A percentile compares a stretch with the other conserved stretches of the same genome.
Evolutionary conservation across 495 filamentous ascomycete species (phyloP).

Genomic region (Annulohypoxylon nitens): DNA sequence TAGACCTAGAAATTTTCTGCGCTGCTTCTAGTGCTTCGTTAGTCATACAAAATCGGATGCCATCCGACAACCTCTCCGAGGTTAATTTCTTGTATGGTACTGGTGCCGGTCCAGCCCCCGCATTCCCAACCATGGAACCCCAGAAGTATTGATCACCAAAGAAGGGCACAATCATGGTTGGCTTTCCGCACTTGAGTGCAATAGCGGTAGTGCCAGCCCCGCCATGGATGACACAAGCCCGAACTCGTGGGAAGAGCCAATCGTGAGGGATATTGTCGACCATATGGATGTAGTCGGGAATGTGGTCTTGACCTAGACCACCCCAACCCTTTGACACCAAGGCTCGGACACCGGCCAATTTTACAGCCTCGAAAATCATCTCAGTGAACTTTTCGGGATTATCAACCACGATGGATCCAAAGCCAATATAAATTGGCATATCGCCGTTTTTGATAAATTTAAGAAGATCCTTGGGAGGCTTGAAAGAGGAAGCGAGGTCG

Average conservation of each 20-base stretch:
- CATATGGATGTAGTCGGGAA: conserved; percentile 71
- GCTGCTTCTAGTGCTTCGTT: conserved; percentile 69
- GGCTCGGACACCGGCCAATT: conserved; percentile 69
- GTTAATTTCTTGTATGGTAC: conserved; percentile 80
- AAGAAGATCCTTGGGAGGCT: conserved; percentile 66
- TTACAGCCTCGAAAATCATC: conserved; percentile 73
- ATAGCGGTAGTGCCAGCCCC: conserved; percentile 77
- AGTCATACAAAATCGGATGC: conserved; percentile 74
- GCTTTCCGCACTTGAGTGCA: conserved; percentile 71
- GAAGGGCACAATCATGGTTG: conserved; percentile 77
- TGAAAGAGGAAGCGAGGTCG: conserved; percentile 70
- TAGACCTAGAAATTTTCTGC: conserved; percentile 69
- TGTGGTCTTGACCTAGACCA: conserved; percentile 67
- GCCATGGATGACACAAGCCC: conserved; percentile 73
- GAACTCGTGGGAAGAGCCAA: conserved; percentile 74
- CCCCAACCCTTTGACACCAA: conserved; percentile 77
- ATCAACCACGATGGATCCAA: conserved; percentile 77
- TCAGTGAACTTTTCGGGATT: conserved; percentile 72
- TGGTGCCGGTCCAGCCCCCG: conserved; percentile 75
- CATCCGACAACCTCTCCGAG: conserved; percentile 72
- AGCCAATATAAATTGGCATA: conserved; percentile 74
- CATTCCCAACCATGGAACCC: conserved; percentile 77
- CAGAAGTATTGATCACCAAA: conserved; percentile 86
- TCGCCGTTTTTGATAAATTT: conserved; percentile 69
- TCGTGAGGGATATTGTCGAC: conserved; percentile 77